Evolutionary conservation across 257 asterid species (phyloP).

Genomic region (Gynochthodes officinalis): DNA sequence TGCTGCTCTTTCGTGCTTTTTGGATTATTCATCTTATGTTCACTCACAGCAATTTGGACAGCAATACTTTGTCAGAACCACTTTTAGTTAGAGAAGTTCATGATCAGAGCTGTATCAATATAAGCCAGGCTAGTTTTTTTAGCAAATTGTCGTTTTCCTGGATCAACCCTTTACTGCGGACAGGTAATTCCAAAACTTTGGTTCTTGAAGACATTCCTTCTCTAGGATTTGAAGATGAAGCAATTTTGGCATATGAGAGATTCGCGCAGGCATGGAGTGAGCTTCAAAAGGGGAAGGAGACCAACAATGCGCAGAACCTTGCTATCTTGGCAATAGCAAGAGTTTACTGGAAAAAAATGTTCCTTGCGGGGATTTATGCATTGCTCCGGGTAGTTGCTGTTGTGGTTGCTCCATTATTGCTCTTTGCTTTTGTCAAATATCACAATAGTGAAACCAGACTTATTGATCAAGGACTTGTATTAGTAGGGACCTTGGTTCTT

Average conservation of each 20-base stretch:
- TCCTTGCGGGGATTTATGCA: slow-evolving; percentile 35
- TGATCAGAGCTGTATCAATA: slow-evolving; percentile 5
- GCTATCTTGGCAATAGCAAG: slow-evolving; percentile 36
- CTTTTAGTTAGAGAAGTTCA: slow-evolving; percentile 31
- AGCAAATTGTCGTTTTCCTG: slow-evolving; percentile 57
- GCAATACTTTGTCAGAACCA: slow-evolving; percentile 32
- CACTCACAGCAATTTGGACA: slow-evolving; percentile 16
- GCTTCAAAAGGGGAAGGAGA: slow-evolving; percentile 26
- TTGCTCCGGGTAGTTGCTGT: slow-evolving; percentile 44
- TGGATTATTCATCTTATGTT: slow-evolving; percentile 22
- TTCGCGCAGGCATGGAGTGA: slow-evolving; percentile 42
- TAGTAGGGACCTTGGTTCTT: slow-evolving; percentile 49
- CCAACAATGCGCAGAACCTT: slow-evolving; percentile 18
- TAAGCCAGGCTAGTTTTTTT: slow-evolving; percentile 32
- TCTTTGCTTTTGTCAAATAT: slow-evolving; percentile 54
- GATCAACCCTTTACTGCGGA: slow-evolving; percentile 51
- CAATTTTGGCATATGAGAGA: slow-evolving; percentile 37
- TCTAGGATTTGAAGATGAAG: slow-evolving; percentile 58
- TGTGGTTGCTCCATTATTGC: slow-evolving; percentile 49
- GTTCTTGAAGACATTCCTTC: slow-evolving; percentile 55
- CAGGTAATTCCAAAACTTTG: slow-evolving; percentile 48
- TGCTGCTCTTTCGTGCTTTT: slow-evolving; percentile 47
- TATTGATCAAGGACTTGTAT: slow-evolving; percentile 31
- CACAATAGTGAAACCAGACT: slow-evolving; percentile 31
- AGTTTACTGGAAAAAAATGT: slow-evolving; percentile 50